These are phyloP conservation scores for Colletotrichum plurivorum DNA, from an alignment of 2,329 filamentous ascomycete genomes.

Conservation along the genomic window DNA sequence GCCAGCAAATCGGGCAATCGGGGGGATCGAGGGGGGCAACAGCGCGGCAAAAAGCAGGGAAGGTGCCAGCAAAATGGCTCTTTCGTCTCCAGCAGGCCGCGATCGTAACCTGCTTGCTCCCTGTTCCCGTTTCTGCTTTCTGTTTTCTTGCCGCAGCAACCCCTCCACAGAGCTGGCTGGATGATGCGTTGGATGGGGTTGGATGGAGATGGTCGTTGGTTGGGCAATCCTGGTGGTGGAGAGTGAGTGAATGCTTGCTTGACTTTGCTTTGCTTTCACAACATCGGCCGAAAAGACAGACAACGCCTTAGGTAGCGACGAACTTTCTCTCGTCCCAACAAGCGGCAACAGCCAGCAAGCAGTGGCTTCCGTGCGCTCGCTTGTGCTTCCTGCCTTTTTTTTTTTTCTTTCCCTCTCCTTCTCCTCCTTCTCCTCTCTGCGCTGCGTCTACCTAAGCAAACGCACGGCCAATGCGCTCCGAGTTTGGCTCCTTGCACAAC, in stretches of 20 bases:
- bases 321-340: constrained; percentile 25
- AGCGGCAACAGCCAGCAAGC: too few species aligned
- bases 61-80: constrained; percentile 27
- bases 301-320: constrained; percentile 14
- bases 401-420: not conserved
- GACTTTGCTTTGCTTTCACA: not conserved
- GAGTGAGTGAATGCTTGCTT: not conserved
- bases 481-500: constrained; percentile 28
- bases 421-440: constrained; percentile 1
- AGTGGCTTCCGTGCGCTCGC: constrained; percentile 1
- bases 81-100: constrained; percentile 18
- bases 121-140: constrained; percentile 25
- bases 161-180: not conserved
- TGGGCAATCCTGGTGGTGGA: constrained; percentile 25
- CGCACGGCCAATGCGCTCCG: constrained; percentile 33
- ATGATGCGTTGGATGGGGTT: not conserved
- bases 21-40: not conserved
- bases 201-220: not conserved
- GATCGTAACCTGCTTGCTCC: constrained; percentile 24
- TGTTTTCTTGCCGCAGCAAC: constrained; percentile 22
- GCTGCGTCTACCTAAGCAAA: constrained; percentile 26
- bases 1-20: constrained; percentile 19
- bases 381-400: not conserved
- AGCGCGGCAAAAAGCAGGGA: constrained; percentile 33
- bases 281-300: constrained; percentile 22